Evolutionary conservation across 2,329 filamentous ascomycete genomes (phyloP), one percentile per base, ranked within the genome.

Genomic region (Malbranchea zuffiana): DNA sequence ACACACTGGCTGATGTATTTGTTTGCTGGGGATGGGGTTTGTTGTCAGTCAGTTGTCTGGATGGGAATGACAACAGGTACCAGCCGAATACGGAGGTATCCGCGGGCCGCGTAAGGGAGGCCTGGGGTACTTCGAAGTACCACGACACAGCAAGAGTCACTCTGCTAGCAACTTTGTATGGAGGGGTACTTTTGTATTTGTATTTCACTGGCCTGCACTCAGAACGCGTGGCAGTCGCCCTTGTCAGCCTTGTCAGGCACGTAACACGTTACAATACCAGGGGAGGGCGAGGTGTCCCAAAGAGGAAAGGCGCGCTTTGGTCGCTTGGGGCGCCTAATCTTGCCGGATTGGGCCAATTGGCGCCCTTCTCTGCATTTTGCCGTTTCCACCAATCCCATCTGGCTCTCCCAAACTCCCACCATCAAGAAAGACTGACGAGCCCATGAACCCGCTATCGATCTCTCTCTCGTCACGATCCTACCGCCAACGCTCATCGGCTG

Each of bases 271-370:
- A 32, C 12, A 18, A 18, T 17, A 23, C 3, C 6, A 20, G 12
- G 16, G 12, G 29, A 23, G 4, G 33, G 40, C 43, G 43, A 40
- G 42, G 30, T 43, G 32, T 24, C 41, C 41, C 32, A 34, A 38
- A 40, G 13, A 32, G 33, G 32, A 32, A 41, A 25, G 20, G 30
- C 35, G 10, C 12, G 12, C 17, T 19, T 18, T 10, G 18, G 27
- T 45, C 43, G 43, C 43, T 45, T 45, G 34, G 31, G 26, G 43
- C 43, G 43, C 24, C 40, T 45, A 45, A 38, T 36, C 29, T 34
- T 42, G 21, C 43, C 34, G 26, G 20, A 37, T 43, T 37, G 41
- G 40, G 43, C 30, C 25, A 28, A 21, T 20, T 35, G 26, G 41
- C 36, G 43, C 27, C 21, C 35, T 18, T 41, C 34, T 12, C 29